A percentile compares a stretch with the other conserved stretches of the same genome.
phyloP scores from a whole-genome alignment of 495 filamentous ascomycete species.

The Xylaria bambusicola region DNA sequence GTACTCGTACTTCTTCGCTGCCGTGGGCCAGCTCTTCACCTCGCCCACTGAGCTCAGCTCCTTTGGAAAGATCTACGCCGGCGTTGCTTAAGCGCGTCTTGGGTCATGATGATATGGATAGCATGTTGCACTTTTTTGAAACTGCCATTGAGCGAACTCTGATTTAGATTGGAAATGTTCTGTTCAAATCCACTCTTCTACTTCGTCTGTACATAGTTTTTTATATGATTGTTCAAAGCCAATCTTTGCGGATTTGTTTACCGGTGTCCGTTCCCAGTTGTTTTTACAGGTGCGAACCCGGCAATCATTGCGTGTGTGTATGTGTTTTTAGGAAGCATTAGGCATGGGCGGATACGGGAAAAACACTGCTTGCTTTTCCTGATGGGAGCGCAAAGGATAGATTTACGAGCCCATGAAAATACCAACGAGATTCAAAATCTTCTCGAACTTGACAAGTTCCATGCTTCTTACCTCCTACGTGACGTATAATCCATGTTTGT shows the following conservation, averaged over 20 bases:
- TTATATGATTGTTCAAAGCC: constrained; percentile 10
- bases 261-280: background rate
- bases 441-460: background rate
- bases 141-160: constrained; percentile 2
- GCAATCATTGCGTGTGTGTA: constrained; percentile 9
- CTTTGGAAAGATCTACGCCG: constrained; percentile 49
- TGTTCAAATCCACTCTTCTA: background rate
- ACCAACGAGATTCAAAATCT: constrained; percentile 1
- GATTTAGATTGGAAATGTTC: background rate
- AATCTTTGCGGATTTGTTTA: constrained; percentile 1
- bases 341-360: background rate
- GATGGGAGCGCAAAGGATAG: constrained; percentile 15
- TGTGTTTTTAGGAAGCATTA: background rate
- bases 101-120: background rate
- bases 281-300: background rate
- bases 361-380: background rate
- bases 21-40: constrained; percentile 49
- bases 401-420: constrained; percentile 21
- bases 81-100: constrained; percentile 25
- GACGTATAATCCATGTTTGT: no score
- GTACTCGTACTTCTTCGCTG: constrained; percentile 81
- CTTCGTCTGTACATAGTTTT: constrained; percentile 22
- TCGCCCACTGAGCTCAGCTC: constrained; percentile 34
- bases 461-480: background rate
- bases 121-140: constrained; percentile 9